Evolutionary conservation across 768 basidiomycete species (phyloP), one percentile per base, ranked within the genome.

Genomic region (Gloeophyllum trabeum): DNA sequence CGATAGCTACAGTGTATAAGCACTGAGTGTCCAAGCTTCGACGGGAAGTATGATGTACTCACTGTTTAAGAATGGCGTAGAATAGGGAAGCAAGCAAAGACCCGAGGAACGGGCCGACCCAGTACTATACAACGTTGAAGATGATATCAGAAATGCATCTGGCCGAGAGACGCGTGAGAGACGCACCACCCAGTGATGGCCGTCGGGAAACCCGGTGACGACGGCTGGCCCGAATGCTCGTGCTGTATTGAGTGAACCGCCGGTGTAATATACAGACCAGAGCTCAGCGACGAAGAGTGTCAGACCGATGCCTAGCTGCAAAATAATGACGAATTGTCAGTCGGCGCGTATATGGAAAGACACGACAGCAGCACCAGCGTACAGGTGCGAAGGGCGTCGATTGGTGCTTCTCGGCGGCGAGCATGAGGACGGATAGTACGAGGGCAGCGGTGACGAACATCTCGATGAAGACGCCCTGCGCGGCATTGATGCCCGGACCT

Each of bases 191-290:
- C 79, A 83, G 32, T 82, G 81, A 4, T 61, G 44, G 18, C 55
- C 47, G 38, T 60, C 50, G 13, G 69, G 64, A 51, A 82, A 82
- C 16, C 75, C 71, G 14, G 72, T 69, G 26, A 82, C 63, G 2
- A 73, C 77, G 3, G 82, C 77, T 1, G 82, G 81, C 2, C 81
- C 81, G 54, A 82, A 82, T 0, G 81, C 55, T 42, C 81, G 70
- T 12, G 81, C 81, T 4, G 77, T 72, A 50, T 84, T 84, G 72
- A 80, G 76, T n/a, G 65, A 65, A 3, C 75, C 79, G 4, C 80
- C 78, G 0, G 80, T 82, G 53, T 74, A 82, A 44, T 62, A 68
- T 4, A 76, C 70, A 0, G 74, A 70, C 41, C 46, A 81, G 73
- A 82, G 60, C 39, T 80, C 75, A 44, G 75, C 68, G 3, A 67